Percentiles rank a stretch among this genome's conserved stretches.
phyloP scores from a whole-genome alignment of 169 alveolate species.

The Plasmodium ovale region DNA sequence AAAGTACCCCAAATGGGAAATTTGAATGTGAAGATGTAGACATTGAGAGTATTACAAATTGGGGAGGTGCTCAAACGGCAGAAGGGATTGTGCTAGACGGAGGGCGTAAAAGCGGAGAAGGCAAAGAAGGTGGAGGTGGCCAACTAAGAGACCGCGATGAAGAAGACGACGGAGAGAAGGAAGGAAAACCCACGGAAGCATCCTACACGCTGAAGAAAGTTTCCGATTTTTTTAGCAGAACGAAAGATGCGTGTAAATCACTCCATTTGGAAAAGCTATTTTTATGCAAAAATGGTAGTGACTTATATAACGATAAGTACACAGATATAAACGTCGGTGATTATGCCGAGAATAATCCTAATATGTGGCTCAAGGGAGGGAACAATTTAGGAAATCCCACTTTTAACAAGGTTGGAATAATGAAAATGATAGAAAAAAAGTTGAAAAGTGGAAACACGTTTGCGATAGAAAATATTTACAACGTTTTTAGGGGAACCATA shows the following conservation, averaged over 20 bases:
- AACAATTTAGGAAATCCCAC: background rate
- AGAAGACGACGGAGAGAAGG: background rate
- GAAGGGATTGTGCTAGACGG: background rate
- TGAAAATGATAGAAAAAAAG: constrained; percentile 25
- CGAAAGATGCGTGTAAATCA: constrained; percentile 33
- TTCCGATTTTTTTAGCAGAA: constrained; percentile 12
- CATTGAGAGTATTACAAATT: background rate
- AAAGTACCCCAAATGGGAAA: constrained; percentile 10
- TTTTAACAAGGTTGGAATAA: background rate
- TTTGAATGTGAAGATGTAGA: background rate
- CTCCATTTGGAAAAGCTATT: constrained; percentile 26
- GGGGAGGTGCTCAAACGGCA: background rate
- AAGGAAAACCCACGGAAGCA: background rate
- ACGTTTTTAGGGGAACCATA: constrained; percentile 43
- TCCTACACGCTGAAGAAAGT: background rate
- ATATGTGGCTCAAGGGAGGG: background rate
- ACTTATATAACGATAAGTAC: background rate
- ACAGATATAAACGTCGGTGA: background rate
- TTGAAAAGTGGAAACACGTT: constrained; percentile 17
- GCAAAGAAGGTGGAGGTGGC: constrained; percentile 44
- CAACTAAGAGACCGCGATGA: no score
- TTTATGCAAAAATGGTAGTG: constrained; percentile 12
- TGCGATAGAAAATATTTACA: constrained; percentile 14
- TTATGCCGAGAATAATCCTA: background rate
- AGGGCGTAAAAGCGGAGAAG: constrained; percentile 19